Base-by-base conservation (phyloP, 495 filamentous ascomycete genomes). In the Podospora bellae-mahoneyi region DNA sequence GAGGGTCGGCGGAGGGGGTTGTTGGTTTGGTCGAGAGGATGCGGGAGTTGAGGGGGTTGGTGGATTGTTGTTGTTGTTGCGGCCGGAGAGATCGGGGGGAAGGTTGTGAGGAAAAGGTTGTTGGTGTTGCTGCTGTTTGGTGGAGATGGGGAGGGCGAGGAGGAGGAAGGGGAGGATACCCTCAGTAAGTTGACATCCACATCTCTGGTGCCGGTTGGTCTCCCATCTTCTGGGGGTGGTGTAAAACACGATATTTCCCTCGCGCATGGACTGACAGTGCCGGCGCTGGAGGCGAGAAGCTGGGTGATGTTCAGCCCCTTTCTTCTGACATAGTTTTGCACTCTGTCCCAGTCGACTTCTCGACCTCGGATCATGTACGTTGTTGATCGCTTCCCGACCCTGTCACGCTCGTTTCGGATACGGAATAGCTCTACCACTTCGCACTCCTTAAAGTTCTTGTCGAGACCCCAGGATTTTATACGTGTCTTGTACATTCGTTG, bases 401-500 rank as follows among this genome's bases (percentile, higher is more conserved):
- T 39, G 16, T 77, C 77, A 54, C 77, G 66, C 61, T 79, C 74
- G 0, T 69, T 66, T 61, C 68, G 69, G 32, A 73, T 64, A 15
- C 71, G 73, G 57, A 74, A 72, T 1, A 78, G 67, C 60, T 76
- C 76, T 3, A 76, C 59, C 7, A 77, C 71, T 39, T 80, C 78
- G 16, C 66, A 64, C 57, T 76, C 72, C 56, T 77, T 79, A 27
- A 76, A 71, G 58, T 80, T 79, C 66, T 80, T 79, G 55, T 78
- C 75, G 56, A 79, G 68, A 3, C 75, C 67, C 78, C 78, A 80
- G 26, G 73, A 64, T 44, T 73, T 73, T 55, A 78, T 76, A 18
- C 78, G 70, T 7, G 73, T 75, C 48, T 80, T 80, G 68, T 79
- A 79, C 78, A 79, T 80, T 65, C 76, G 32, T 56, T 64, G 44